Evolutionary conservation across 2,329 filamentous ascomycete genomes (phyloP), one percentile per base, ranked within the genome.

Genomic region (Xylariaceae sp.): DNA sequence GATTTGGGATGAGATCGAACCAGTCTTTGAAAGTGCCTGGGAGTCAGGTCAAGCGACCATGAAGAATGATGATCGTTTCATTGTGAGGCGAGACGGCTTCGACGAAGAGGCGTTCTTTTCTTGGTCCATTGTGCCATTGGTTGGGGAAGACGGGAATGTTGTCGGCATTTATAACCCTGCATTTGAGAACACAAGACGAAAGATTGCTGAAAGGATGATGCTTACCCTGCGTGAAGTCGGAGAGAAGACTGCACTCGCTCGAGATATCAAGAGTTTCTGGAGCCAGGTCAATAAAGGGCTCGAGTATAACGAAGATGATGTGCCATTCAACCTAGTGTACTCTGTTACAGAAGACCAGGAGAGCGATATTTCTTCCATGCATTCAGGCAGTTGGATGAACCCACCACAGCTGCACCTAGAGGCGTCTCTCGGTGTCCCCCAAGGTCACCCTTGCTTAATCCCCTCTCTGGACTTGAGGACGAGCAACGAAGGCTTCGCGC

Each of bases 51-150:
- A 92, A 74, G 88, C 90, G 0, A 92, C 87, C 0, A 91, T 93
- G 88, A 94, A 92, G 71, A 87, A 93, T 63, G 91, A 95, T 65
- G 89, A 94, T 61, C 86, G 85, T 54, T 77, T 94, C 1, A 92
- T 92, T 66, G 82, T 95, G 28, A 79, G 82, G 43, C 84, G 91
- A 6, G 84, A 85, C 61, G 84, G 86, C 1, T 91, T 84, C 60
- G 74, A 91, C 1, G 90, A 96, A 72, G 91, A 95, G 69, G 87
- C 89, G 0, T 94, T 90, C 69, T 94, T 94, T 70, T 90, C 88
- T 11, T 94, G 90, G 90, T 90, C 87, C 1, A 86, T 94, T 37
- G 88, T 94, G 23, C 91, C 91, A 0, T 79, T 94, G 60, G 83
- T 94, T 1, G 90, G 90, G 3, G 80, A 82, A 34, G 87, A 92